Percentiles rank a stretch among this genome's conserved stretches.
Conservation (phyloP, 2,329 filamentous ascomycete genomes). For the Zasmidium cellare region DNA sequence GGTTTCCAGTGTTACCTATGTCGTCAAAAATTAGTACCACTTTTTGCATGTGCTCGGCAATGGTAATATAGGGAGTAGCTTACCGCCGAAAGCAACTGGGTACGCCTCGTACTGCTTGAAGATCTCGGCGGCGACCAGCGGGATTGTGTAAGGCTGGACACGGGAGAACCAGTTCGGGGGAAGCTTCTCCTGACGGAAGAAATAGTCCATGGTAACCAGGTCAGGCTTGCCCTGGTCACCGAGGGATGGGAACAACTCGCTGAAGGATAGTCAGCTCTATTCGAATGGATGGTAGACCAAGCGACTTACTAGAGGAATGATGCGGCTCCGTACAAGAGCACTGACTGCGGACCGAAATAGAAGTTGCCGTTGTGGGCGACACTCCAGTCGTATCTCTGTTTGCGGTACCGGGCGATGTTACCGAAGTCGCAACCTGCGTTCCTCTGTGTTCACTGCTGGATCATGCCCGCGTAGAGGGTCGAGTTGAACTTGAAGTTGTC, state of each 20-base stretch:
- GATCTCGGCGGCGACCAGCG: conserved; percentile 42
- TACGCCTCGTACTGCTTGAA: conserved; percentile 41
- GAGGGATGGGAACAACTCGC: conserved; percentile 40
- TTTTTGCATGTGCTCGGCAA: too few relatives aligned
- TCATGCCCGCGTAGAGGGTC: conserved; percentile 44
- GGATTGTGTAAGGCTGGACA: conserved; percentile 37
- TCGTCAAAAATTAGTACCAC: too few relatives aligned
- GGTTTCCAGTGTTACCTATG: conserved; percentile 5
- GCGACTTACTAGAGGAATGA: conserved; percentile 42
- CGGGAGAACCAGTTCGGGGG: conserved; percentile 37
- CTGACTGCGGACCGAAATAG: conserved; percentile 42
- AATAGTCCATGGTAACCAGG: conserved; percentile 29
- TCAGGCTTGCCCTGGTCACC: conserved; percentile 13
- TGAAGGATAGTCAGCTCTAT: background rate
- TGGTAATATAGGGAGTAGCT: conserved; percentile 29
- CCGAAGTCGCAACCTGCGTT: conserved; percentile 35
- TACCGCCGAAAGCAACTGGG: conserved; percentile 38
- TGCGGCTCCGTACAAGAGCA: conserved; percentile 45
- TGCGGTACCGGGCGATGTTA: conserved; percentile 40
- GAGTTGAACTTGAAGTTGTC: conserved; percentile 45
- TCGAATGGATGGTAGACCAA: background rate
- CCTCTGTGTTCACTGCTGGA: conserved; percentile 36
- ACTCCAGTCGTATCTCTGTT: conserved; percentile 44
- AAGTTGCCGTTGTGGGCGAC: conserved; percentile 42
- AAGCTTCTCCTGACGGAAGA: conserved; percentile 44